Evolutionary conservation across 352 stramenopile species (phyloP), one percentile per base, ranked within the genome.

Genomic region (Phytophthora ohioensis): DNA sequence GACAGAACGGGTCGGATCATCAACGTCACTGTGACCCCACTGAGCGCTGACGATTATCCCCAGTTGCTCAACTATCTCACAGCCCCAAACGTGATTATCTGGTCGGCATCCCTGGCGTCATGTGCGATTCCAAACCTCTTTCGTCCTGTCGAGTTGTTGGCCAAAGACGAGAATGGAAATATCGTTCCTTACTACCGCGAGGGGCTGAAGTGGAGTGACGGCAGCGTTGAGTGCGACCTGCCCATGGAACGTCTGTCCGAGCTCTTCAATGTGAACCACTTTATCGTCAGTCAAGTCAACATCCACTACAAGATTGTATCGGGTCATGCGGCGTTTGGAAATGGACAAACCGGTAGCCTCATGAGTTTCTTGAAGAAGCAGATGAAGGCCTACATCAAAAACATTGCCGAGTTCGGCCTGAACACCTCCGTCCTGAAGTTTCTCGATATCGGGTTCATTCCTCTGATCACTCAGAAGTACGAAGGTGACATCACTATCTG

Each of bases 241-340:
- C 97, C 97, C 7, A 99, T 99, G 97, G 90, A 99, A 68, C 84
- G 93, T 17, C 73, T 98, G n/a, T 91, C 85, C 5, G 92, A 98
- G 72, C 89, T 99, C 41, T 99, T 99, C 81, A 99, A 99, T 76
- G 94, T 99, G 17, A 99, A 99, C 73, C 97, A 99, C 68, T 99
- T 99, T 65, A 98, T 99, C 57, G 96, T 99, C 56, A 98, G 89
- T 59, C 98, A 99, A 77, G 92, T 97, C 30, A 96, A 96, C 56
- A 84, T 92, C 27, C 88, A 94, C 69, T 92, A 96, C 82, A 96
- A 96, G 67, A 79, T 90, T 45, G 87, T 96, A 3, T 94, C 89
- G 5, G 86, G 87, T 10, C 87, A 96, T 63, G 81, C 82, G 10
- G 79, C 78, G 43, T 91, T 88, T 55, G 80, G 78, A 48, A 91